Evolutionary conservation across 1,284 basidiomycete genomes (phyloP), one percentile per base, ranked within the genome.

Genomic region (Boletus smithii): DNA sequence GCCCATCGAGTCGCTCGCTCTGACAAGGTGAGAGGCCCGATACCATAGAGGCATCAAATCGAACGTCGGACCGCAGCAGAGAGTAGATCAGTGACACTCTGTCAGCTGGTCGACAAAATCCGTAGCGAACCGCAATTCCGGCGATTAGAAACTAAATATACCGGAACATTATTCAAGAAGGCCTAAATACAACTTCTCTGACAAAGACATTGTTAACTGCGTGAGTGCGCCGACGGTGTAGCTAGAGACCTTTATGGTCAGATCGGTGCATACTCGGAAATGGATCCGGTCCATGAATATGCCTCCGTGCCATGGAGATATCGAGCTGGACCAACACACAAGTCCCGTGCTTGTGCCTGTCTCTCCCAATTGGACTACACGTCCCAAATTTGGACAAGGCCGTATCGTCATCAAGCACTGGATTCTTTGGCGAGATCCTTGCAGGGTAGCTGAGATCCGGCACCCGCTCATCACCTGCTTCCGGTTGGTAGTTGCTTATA

Each of bases 401-500:
- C 16, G 14, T 11, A 27, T 16, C n/a, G 18, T 17, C 22, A 46
- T 13, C 53, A 3, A 47, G 9, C 49, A 20, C 40, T 32, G 30
- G 22, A 17, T 3, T 5, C 24, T 17, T 43, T 44, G 1, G 31
- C 50, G 6, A 41, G 45, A 50, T 44, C 44, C 29, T 31, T 35
- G 13, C 44, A 36, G 10, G 14, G 18, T 31, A 27, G 27, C 17
- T 29, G 33, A 50, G 53, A 55, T 55, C 55, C 53, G 56, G 39
- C 14, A 11, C 26, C 26, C 9, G 26, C 10, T 27, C 26, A 27
- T 27, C 26, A 20, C 24, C 37, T 16, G 49, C n/a, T 27, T 16
- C 18, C 53, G 22, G 33, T 44, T 6, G 10, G 36, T 14, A 27
- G 11, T 33, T 57, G n/a, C n/a, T n/a, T n/a, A 57, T 62, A 62